These are phyloP conservation scores for Flaveria ramosissima DNA, from an alignment of 129 eudicot species.

Conservation along the genomic window DNA sequence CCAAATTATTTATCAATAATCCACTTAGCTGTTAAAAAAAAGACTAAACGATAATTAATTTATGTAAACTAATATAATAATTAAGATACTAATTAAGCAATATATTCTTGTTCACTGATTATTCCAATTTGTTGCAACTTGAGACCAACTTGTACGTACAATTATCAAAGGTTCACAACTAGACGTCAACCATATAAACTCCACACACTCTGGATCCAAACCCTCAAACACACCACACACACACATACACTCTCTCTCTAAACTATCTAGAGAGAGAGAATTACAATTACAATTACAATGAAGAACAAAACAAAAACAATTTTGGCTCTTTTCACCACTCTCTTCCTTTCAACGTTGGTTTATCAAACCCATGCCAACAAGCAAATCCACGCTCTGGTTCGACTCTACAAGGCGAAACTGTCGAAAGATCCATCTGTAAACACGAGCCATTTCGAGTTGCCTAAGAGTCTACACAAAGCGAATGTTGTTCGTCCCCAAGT, in stretches of 20 bases:
- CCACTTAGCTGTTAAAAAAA: too few species aligned
- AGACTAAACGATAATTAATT: too few species aligned
- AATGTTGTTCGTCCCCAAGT: constrained; percentile 32
- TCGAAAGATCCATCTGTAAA: constrained; percentile 28
- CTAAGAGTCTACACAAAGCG: constrained; percentile 16
- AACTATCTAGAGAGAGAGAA: constrained; percentile 8
- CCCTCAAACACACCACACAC: neutral
- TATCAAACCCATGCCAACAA: constrained; percentile 38
- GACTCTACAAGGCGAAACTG: constrained; percentile 47
- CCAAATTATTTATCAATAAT: too few species aligned
- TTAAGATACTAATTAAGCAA: neutral
- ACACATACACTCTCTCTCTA: neutral
- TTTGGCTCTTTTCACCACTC: constrained; percentile 16
- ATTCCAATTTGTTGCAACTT: constrained; percentile 21
- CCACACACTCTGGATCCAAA: constrained; percentile 26
- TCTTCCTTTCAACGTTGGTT: constrained; percentile 33
- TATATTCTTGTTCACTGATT: constrained; percentile 10
- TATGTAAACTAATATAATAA: too few species aligned
- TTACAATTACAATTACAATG: constrained; percentile 15
- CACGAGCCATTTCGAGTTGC: constrained; percentile 43
- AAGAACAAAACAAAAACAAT: constrained; percentile 29
- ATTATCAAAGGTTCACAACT: constrained; percentile 12
- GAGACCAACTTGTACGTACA: constrained; percentile 29
- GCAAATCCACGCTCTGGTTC: constrained; percentile 45
- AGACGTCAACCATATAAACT: constrained; percentile 32